Base-by-base conservation (phyloP, 2,329 filamentous ascomycete species). In the Verticillium nubilum region DNA sequence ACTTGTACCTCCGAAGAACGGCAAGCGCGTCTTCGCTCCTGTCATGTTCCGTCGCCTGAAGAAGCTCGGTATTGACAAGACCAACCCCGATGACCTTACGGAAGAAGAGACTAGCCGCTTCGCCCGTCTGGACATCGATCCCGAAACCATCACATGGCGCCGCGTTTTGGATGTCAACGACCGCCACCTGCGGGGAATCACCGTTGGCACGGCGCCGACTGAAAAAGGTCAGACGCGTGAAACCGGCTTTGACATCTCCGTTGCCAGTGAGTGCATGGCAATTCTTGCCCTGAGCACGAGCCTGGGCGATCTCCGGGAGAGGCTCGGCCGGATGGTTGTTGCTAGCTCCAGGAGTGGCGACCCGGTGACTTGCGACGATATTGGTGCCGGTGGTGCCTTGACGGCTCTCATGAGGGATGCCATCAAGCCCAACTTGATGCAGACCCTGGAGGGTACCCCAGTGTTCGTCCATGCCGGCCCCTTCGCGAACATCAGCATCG, bases 381-480 rank as follows among this genome's bases (percentile, higher is more conserved):
- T 99, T 68, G 95, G 95, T 66, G 91, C 88, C 23, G 93, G 93
- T 58, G 95, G 95, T 68, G 95, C 95, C 56, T 80, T 99, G 65
- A 92, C 95, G 52, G 94, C 93, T 29, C 81, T 99, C 68, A 97
- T 99, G 91, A 95, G 90, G 78, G 95, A 99, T 75, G 93, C 95
- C 59, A 96, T 98, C 78, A 99, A 99, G 82, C 95, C 95, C 61
- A 99, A 97, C 78, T 80, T 99, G 64, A 98, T 99, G 95, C 95
- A 99, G 76, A 97, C 92, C 29, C 81, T 99, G 58, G 95, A 99
- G 74, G 95, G 95, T 28, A 99, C 95, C 7, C 95, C 95, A 0
- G 95, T 98, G 2, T 96, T 99, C 70, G 95, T 99, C 15, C 95
- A 99, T 70, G 95, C 95, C 25, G 95, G 95, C 4, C 95, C 95